Evolutionary conservation across 108 stramenopile species (phyloP).

Genomic region (Phaeodactylum tricornutum): DNA sequence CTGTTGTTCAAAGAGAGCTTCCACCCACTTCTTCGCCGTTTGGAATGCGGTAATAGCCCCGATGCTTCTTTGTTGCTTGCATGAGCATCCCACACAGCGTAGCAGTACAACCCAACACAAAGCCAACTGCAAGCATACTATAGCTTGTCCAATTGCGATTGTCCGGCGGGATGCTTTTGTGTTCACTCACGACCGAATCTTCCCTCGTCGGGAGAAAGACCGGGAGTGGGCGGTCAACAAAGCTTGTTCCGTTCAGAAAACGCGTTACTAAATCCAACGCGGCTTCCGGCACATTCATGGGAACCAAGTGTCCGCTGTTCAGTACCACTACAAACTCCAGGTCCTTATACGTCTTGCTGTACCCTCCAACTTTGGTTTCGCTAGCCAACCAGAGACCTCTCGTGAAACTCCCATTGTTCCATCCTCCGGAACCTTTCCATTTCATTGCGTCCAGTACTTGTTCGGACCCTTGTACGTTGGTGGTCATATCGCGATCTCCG

Average conservation of each 20-base stretch:
- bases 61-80: too few species aligned
- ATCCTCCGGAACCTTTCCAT: constrained; percentile 44
- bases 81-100: too few species aligned
- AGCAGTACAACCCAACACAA: too few species aligned
- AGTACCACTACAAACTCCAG: constrained; percentile 49
- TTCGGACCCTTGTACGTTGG: constrained; percentile 45
- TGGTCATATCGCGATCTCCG: constrained; percentile 62
- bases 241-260: constrained; percentile 28
- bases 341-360: constrained; percentile 32
- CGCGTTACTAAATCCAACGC: constrained; percentile 45
- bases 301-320: constrained; percentile 61
- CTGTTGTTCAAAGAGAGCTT: too few species aligned
- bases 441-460: constrained; percentile 44
- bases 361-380: constrained; percentile 33
- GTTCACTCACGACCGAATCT: too few species aligned
- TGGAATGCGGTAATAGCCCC: too few species aligned
- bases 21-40: too few species aligned
- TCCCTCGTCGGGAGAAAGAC: too few species aligned
- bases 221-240: too few species aligned
- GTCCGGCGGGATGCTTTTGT: too few species aligned
- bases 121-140: too few species aligned
- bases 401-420: constrained; percentile 22
- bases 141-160: too few species aligned
- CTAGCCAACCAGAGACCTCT: constrained; percentile 48
- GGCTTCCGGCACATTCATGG: constrained; percentile 37